Conservation (phyloP, 2,329 filamentous ascomycete genomes). For the Penicillium verrucosum region DNA sequence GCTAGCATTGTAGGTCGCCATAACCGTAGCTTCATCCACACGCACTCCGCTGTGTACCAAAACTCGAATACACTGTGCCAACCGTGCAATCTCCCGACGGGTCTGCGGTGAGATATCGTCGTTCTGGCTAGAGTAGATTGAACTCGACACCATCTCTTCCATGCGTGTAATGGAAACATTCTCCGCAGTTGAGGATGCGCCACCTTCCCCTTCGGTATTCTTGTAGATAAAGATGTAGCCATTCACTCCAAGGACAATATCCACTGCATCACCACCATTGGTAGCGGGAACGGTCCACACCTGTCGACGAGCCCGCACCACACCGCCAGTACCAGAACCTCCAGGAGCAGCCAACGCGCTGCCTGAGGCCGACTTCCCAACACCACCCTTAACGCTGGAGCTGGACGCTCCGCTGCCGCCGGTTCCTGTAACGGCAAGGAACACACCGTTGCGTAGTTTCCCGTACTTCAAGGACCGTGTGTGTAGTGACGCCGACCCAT, state of each 20-base stretch:
- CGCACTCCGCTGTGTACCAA: constrained; percentile 77
- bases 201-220: constrained; percentile 60
- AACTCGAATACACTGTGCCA: constrained; percentile 76
- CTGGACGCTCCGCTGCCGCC: constrained; percentile 62
- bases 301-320: constrained; percentile 79
- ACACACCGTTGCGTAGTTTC: constrained; percentile 90
- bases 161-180: constrained; percentile 71
- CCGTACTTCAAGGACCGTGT: constrained; percentile 90
- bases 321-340: constrained; percentile 54
- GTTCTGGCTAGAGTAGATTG: constrained; percentile 93
- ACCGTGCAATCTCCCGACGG: constrained; percentile 80
- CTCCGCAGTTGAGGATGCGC: constrained; percentile 44
- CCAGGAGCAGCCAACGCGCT: constrained; percentile 61
- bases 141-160: constrained; percentile 80
- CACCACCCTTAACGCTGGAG: constrained; percentile 32
- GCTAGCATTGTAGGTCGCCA: constrained; percentile 75
- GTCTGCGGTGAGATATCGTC: constrained; percentile 74
- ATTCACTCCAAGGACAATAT: constrained; percentile 89
- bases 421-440: constrained; percentile 75
- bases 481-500: constrained; percentile 83
- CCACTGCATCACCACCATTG: constrained; percentile 58
- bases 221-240: constrained; percentile 95
- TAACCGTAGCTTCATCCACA: constrained; percentile 88
- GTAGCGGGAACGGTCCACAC: constrained; percentile 69
- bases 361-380: constrained; percentile 51